Percentiles rank a stretch among this genome's conserved stretches.
These are phyloP conservation scores for Colletotrichum aenigma DNA, from an alignment of 2,329 filamentous ascomycete genomes.

Conservation along the genomic window DNA sequence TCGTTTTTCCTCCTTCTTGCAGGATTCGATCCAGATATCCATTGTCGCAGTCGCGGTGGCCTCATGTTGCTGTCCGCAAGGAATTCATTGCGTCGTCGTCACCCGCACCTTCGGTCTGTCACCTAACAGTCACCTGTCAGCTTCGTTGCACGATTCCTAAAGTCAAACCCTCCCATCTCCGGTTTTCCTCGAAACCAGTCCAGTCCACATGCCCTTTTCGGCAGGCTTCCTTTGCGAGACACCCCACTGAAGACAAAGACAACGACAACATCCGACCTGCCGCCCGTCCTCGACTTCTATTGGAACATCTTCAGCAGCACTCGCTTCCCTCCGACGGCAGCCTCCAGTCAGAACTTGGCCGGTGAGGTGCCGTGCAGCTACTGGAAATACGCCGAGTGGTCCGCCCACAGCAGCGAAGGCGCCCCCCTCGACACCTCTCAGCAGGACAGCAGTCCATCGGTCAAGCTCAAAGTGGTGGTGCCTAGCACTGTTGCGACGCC, in stretches of 20 bases:
- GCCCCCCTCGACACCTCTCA: background rate
- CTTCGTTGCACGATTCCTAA: background rate
- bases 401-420: background rate
- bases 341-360: background rate
- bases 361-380: background rate
- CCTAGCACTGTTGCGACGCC: background rate
- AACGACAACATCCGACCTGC: background rate
- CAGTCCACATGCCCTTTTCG: background rate
- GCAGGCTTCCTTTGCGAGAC: background rate
- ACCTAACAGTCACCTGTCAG: background rate
- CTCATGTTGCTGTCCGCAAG: constrained; percentile 2
- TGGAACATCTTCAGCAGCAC: background rate
- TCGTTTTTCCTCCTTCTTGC: background rate
- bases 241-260: background rate
- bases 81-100: background rate
- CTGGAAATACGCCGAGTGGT: constrained; percentile 14
- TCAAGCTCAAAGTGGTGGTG: constrained; percentile 1
- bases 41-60: background rate
- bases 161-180: background rate
- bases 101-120: constrained; percentile 1
- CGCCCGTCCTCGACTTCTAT: background rate
- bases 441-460: background rate
- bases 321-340: background rate
- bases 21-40: background rate
- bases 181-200: background rate